Base-by-base conservation (phyloP, 306 rosid species). In the Begonia loranthoides region DNA sequence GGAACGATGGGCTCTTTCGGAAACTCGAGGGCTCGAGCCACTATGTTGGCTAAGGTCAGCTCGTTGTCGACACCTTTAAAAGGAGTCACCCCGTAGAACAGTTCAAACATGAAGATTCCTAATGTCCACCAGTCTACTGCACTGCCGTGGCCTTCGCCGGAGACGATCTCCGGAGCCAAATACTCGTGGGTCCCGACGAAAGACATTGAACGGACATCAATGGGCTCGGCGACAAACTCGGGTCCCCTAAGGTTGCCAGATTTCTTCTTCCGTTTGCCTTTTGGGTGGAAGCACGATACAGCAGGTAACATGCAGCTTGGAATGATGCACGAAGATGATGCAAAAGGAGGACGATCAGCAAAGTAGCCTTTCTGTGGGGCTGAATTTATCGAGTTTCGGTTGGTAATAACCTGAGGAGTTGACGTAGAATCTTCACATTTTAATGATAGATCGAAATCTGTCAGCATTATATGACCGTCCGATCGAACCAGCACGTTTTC, bases 121-220 rank as follows among this genome's bases (percentile, higher is more conserved):
- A 77, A 51, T 0, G 85, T 83, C 94, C 88, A 83, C 88, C 94
- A 79, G 63, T 83, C 94, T n/a, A 83, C 85, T 17, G 73, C 85
- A 63, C 77, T 80, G 16, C 85, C 88, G 15, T 79, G 94, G 4
- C 85, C 85, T 47, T 83, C 94, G 0, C 85, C 94, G 0, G 88
- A 83, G 17, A 74, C 67, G 0, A 83, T 75, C 60, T 83, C 94
- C 0, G 94, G 64, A 1, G 89, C 84, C 50, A 80, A 47, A 64
- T 80, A 80, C 57, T 80, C 88, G 54, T 81, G 84, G 57, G 88
- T 79, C 51, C 88, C 94, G 0, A 83, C 94, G 22, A 83, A 83
- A 9, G 88, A 79, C 85, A 75, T 83, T 0, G 94, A 83, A n/a
- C 94, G 80, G 0, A 83, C 70, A 17, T 74, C 82, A 0, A 76